Percentiles rank a stretch among this genome's conserved stretches.
Conservation (phyloP, 805 yeast species). For the Maudiozyma bulderi region DNA sequence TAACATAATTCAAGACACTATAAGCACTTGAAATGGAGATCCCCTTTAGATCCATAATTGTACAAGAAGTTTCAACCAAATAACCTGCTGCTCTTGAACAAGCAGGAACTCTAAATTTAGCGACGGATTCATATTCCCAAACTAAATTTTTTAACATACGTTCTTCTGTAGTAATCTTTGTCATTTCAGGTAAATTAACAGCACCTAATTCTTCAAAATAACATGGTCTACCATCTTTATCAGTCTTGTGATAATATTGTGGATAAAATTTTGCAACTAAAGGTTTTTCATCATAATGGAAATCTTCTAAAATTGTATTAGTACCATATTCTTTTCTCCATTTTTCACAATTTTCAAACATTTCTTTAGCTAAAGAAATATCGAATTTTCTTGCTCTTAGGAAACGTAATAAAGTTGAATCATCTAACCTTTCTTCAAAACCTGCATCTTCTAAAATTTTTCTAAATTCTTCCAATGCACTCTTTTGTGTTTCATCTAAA, state of each 20-base stretch:
- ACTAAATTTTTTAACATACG: slow-evolving; percentile 93
- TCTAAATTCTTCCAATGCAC: slow-evolving; percentile 49
- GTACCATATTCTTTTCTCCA: slow-evolving; percentile 89
- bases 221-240: slow-evolving; percentile 93
- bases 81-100: slow-evolving; percentile 74
- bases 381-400: slow-evolving; percentile 94
- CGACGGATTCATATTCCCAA: slow-evolving; percentile 95
- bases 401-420: slow-evolving; percentile 74
- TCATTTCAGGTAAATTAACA: slow-evolving; percentile 83
- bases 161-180: slow-evolving; percentile 87
- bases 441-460: slow-evolving; percentile 52
- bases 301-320: slow-evolving; percentile 76
- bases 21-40: slow-evolving; percentile 77
- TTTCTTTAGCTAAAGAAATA: slow-evolving; percentile 60
- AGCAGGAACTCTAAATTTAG: slow-evolving; percentile 79
- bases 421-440: slow-evolving; percentile 72
- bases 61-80: slow-evolving; percentile 91
- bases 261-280: slow-evolving; percentile 85
- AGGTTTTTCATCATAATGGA: slow-evolving; percentile 89
- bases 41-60: slow-evolving; percentile 90
- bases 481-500: slow-evolving; percentile 58
- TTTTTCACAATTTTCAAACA: slow-evolving; percentile 79
- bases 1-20: slow-evolving; percentile 78
- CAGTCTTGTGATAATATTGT: slow-evolving; percentile 95
- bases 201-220: slow-evolving; percentile 90